Percentiles rank a stretch among this genome's conserved stretches.
Evolutionary conservation across 1,284 basidiomycete species (phyloP).

Genomic region (Ganoderma lingzhi): DNA sequence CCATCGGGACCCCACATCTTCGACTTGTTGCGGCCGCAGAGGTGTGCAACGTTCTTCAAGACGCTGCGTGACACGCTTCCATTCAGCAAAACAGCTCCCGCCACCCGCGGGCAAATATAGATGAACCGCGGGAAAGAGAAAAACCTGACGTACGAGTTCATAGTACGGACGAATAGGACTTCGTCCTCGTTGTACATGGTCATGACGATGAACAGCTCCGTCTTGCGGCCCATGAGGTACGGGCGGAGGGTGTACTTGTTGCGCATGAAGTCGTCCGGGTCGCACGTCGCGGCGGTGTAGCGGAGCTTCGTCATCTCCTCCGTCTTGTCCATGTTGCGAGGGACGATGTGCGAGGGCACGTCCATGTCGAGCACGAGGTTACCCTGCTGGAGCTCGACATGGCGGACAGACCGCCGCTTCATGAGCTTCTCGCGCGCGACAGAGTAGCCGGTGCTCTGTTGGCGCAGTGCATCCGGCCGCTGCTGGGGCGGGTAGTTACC

Average conservation of each 20-base stretch:
- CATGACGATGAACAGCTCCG: conserved; percentile 96
- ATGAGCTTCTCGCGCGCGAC: conserved; percentile 78
- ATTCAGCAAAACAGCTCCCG: conserved; percentile 21
- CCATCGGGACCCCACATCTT: conserved; percentile 95
- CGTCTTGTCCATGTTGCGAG: conserved; percentile 62
- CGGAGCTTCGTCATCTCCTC: conserved; percentile 89
- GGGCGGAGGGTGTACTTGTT: conserved; percentile 84
- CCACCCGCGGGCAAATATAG: neutral
- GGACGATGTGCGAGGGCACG: conserved; percentile 82
- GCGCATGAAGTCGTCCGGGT: conserved; percentile 88
- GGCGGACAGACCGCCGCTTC: conserved; percentile 80
- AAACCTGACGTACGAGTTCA: conserved; percentile 76
- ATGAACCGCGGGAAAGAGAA: neutral
- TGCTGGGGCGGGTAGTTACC: conserved; percentile 68
- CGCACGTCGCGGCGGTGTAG: conserved; percentile 94
- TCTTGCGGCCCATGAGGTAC: conserved; percentile 86
- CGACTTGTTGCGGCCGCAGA: conserved; percentile 82
- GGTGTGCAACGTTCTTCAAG: conserved; percentile 89
- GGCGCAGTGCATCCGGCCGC: conserved; percentile 55
- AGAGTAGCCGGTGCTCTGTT: conserved; percentile 68
- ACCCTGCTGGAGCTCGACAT: conserved; percentile 84
- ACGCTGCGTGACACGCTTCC: conserved; percentile 55
- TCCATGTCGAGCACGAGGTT: conserved; percentile 86
- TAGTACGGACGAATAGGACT: conserved; percentile 83
- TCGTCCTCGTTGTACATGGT: conserved; percentile 98